Evolutionary conservation across 2,329 filamentous ascomycete genomes (phyloP), one percentile per base, ranked within the genome.

Genomic region (Truncatella angustata): DNA sequence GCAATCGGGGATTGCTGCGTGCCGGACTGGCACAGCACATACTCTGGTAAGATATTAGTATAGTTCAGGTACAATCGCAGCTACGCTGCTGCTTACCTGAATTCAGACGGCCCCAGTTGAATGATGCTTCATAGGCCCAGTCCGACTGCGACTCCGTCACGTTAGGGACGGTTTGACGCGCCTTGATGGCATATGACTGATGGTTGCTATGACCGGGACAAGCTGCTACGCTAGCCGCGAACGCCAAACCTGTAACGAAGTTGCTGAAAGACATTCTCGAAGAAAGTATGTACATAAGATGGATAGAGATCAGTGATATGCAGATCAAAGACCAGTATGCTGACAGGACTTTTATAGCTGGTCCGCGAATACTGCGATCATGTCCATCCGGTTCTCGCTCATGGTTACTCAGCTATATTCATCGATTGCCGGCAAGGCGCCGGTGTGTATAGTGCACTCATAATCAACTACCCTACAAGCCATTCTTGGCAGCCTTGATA

Each of bases 1-100:
- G 68, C 64, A 48, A 80, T 79, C 5, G 77, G 77, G 0, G 75
- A 74, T 59, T 80, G 77, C 51, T 76, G 71, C 1, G 73, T 77
- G 32, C 77, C 76, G 14, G 70, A 74, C 56, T 79, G 76, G 65
- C 77, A 80, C 18, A 72, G 62, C 18, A 12, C 28, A n/a, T 48
- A 48, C n/a, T 23, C 44, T 48, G 20, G 12, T n/a, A 28, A 11
- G 4, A 64, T 65, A 63, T 60, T 18, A 62, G 56, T 21, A 58
- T 67, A 21, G 70, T 55, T 49, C 60, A 63, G 11, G 67, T 71
- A 72, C 71, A 74, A 50, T 73, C 68, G 57, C 65, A 72, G 6
- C 5, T 24, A 2, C 20, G n/a, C 14, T 14, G 11, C 2, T 45
- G 24, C 44, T 5, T 64, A 67, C 67, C 60, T 14, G 63, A 56